phyloP scores from a whole-genome alignment of 2,329 filamentous ascomycete genomes.

The Pyrenochaeta sp. region DNA sequence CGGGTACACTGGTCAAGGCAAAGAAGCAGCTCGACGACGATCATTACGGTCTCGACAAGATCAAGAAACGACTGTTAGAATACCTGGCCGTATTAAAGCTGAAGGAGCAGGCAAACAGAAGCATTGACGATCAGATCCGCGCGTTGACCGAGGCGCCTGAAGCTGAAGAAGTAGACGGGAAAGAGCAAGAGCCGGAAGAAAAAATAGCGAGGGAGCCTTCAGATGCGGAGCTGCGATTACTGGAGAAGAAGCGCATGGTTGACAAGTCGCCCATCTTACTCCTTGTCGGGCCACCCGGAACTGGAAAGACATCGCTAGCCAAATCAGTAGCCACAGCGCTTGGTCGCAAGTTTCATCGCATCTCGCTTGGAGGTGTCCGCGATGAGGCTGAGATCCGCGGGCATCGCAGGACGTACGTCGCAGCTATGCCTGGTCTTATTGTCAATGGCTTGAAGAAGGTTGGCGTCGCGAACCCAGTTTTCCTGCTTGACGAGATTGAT shows the following conservation, averaged over 20 bases:
- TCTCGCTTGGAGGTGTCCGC: constrained; percentile 92
- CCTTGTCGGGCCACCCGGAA: constrained; percentile 90
- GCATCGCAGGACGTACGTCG: constrained; percentile 94
- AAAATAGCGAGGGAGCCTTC: constrained; percentile 50
- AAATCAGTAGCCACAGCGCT: constrained; percentile 92
- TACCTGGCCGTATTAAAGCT: constrained; percentile 95
- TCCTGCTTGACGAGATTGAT: constrained; percentile 97
- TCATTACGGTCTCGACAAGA: constrained; percentile 94
- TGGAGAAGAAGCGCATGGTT: constrained; percentile 83
- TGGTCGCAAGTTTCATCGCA: constrained; percentile 94
- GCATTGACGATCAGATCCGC: constrained; percentile 79
- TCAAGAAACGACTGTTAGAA: constrained; percentile 95
- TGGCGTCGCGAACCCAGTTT: constrained; percentile 92
- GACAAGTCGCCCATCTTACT: constrained; percentile 97
- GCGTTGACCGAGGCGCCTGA: constrained; percentile 58
- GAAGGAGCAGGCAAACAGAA: constrained; percentile 88
- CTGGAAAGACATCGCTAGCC: constrained; percentile 94
- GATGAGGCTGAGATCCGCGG: constrained; percentile 98
- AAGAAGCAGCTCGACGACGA: constrained; percentile 93
- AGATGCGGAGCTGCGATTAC: constrained; percentile 71
- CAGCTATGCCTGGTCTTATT: constrained; percentile 96
- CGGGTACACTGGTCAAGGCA: constrained; percentile 78
- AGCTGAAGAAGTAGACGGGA: constrained; percentile 46
- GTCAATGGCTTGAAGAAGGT: constrained; percentile 95
- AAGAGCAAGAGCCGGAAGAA: constrained; percentile 50